These are phyloP conservation scores for Coemansia erecta DNA, from an alignment of 192 early-diverging fungal genomes.

Conservation along the genomic window DNA sequence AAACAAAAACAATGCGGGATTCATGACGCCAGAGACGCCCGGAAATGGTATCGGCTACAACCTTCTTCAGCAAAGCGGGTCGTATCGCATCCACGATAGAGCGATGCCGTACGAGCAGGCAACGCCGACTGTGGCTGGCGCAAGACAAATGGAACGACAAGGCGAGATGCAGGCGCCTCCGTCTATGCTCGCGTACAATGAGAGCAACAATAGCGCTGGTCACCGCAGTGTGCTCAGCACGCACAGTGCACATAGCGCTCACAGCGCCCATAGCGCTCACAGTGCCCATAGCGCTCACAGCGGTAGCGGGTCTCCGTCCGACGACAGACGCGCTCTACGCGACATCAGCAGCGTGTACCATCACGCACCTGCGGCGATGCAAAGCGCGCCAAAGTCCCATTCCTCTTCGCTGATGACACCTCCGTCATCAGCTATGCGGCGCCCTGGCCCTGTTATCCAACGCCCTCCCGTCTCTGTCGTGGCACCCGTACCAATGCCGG, in stretches of 20 bases:
- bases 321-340: constrained; percentile 23
- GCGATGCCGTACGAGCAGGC: neutral
- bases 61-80: neutral
- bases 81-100: neutral
- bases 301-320: neutral
- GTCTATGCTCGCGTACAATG: constrained; percentile 1
- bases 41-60: neutral
- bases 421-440: constrained; percentile 21
- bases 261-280: constrained; percentile 1
- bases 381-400: neutral
- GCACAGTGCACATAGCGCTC: neutral
- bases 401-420: constrained; percentile 25
- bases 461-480: neutral
- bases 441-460: constrained; percentile 4
- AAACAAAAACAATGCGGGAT: neutral
- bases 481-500: neutral
- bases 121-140: constrained; percentile 6
- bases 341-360: constrained; percentile 37
- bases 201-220: neutral
- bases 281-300: constrained; percentile 5
- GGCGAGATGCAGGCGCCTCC: constrained; percentile 3
- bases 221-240: neutral
- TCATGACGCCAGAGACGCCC: constrained; percentile 4
- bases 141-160: neutral
- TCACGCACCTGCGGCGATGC: constrained; percentile 1